phyloP scores from a whole-genome alignment of 352 stramenopile genomes.

The Phytophthora pisi region DNA sequence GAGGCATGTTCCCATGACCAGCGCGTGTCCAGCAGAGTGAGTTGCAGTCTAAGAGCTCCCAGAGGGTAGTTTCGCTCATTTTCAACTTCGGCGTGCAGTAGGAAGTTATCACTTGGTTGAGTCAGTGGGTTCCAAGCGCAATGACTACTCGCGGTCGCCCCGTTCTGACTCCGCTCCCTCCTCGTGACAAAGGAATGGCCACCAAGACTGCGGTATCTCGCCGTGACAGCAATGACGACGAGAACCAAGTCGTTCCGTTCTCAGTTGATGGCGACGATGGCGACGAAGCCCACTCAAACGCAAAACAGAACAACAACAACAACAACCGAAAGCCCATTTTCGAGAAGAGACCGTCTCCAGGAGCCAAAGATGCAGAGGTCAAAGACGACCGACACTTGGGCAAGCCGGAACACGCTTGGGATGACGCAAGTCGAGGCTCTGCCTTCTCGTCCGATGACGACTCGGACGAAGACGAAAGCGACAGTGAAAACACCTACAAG shows the following conservation, averaged over 20 bases:
- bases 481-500: conserved; percentile 25
- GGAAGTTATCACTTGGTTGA: conserved; percentile 6
- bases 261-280: conserved; percentile 50
- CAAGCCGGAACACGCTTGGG: conserved; percentile 50
- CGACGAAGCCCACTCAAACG: conserved; percentile 33
- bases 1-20: conserved; percentile 23
- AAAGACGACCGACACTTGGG: conserved; percentile 16
- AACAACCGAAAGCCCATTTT: conserved; percentile 17
- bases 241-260: conserved; percentile 74
- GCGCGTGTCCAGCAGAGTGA: background rate
- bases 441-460: conserved; percentile 31
- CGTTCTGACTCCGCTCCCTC: conserved; percentile 22
- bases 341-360: conserved; percentile 29
- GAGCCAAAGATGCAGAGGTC: background rate
- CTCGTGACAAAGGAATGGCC: conserved; percentile 21
- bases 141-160: conserved; percentile 22
- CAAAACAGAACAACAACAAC: conserved; percentile 14
- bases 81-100: conserved; percentile 11
- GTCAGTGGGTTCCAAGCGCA: background rate
- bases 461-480: conserved; percentile 26
- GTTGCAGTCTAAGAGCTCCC: conserved; percentile 1
- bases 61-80: conserved; percentile 21
- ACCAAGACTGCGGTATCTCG: conserved; percentile 7
- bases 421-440: conserved; percentile 30
- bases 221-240: conserved; percentile 29